Conservation (phyloP, 306 rosid genomes). For the Hippophae gyantsensis region DNA sequence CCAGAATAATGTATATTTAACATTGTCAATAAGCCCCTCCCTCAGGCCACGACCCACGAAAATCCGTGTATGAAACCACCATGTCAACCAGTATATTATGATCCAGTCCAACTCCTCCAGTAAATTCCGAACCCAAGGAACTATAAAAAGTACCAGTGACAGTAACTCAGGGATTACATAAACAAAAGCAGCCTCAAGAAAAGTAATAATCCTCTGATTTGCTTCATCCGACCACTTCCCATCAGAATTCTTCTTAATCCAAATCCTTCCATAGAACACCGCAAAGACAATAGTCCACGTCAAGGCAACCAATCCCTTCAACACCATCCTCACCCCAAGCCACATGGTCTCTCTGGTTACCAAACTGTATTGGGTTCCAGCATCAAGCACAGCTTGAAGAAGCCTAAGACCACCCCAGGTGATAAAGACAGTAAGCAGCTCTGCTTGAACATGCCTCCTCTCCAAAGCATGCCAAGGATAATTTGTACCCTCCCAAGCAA, state of each 20-base stretch:
- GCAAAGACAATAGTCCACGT: slow-evolving; percentile 67
- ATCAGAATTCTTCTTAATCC: slow-evolving; percentile 57
- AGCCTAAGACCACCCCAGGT: slow-evolving; percentile 73
- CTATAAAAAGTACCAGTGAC: slow-evolving; percentile 48
- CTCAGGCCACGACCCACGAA: slow-evolving; percentile 88
- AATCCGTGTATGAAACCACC: slow-evolving; percentile 89
- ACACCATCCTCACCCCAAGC: slow-evolving; percentile 80
- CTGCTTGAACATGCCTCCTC: slow-evolving; percentile 48
- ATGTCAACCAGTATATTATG: slow-evolving; percentile 50
- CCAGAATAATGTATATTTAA: slow-evolving; percentile 76
- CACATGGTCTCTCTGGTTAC: slow-evolving; percentile 59
- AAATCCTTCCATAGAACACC: slow-evolving; percentile 61
- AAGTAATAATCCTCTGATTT: slow-evolving; percentile 41
- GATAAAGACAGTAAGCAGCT: slow-evolving; percentile 66
- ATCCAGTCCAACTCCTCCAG: slow-evolving; percentile 58
- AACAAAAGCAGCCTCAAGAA: slow-evolving; percentile 50
- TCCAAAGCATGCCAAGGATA: slow-evolving; percentile 55
- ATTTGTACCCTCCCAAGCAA: slow-evolving; percentile 53
- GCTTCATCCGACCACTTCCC: slow-evolving; percentile 57
- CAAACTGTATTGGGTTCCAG: slow-evolving; percentile 91
- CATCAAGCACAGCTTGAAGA: slow-evolving; percentile 82
- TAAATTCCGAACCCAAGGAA: slow-evolving; percentile 70
- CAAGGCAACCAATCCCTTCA: slow-evolving; percentile 54
- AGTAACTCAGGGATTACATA: slow-evolving; percentile 62
- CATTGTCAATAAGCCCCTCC: slow-evolving; percentile 61